Evolutionary conservation across 2,329 filamentous ascomycete species (phyloP).

Genomic region (Talaromyces sp.): DNA sequence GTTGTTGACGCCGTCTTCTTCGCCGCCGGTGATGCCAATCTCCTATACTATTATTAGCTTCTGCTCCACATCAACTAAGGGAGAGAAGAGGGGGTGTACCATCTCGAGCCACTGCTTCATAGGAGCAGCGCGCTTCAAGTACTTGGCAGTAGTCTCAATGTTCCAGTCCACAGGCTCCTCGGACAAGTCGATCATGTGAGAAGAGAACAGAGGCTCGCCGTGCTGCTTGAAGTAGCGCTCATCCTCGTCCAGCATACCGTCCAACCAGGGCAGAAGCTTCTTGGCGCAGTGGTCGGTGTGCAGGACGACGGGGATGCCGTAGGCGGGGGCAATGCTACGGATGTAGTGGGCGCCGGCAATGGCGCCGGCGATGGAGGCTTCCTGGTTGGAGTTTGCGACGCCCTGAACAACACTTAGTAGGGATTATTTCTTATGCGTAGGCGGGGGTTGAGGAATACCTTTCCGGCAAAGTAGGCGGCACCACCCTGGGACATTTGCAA

Average conservation of each 20-base stretch:
- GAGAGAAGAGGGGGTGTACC: slow-evolving; percentile 50
- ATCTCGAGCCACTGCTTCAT: slow-evolving; percentile 99
- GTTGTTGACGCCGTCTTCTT: slow-evolving; percentile 99
- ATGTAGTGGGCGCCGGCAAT: slow-evolving; percentile 92
- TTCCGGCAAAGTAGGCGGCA: slow-evolving; percentile 88
- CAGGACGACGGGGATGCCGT: slow-evolving; percentile 86
- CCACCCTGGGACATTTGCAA: slow-evolving; percentile 93
- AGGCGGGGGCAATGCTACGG: slow-evolving; percentile 78
- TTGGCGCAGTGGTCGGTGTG: slow-evolving; percentile 99
- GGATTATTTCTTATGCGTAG: no score
- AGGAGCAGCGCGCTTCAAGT: slow-evolving; percentile 89
- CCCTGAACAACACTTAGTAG: slow-evolving; percentile 50
- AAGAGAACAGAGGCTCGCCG: slow-evolving; percentile 89
- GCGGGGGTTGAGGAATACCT: slow-evolving; percentile 50
- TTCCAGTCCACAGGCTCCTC: slow-evolving; percentile 90
- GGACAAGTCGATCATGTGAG: slow-evolving; percentile 97
- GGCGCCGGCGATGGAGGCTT: slow-evolving; percentile 82
- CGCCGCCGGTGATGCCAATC: slow-evolving; percentile 92
- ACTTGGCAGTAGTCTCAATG: slow-evolving; percentile 85
- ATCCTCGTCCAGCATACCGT: slow-evolving; percentile 91
- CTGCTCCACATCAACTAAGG: not conserved
- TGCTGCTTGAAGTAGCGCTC: slow-evolving; percentile 93
- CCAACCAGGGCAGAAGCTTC: slow-evolving; percentile 98
- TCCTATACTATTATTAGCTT: slow-evolving; percentile 47
- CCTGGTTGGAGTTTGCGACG: slow-evolving; percentile 77